These are phyloP conservation scores for Biancaea sappan DNA, from an alignment of 306 rosid species.

Conservation along the genomic window DNA sequence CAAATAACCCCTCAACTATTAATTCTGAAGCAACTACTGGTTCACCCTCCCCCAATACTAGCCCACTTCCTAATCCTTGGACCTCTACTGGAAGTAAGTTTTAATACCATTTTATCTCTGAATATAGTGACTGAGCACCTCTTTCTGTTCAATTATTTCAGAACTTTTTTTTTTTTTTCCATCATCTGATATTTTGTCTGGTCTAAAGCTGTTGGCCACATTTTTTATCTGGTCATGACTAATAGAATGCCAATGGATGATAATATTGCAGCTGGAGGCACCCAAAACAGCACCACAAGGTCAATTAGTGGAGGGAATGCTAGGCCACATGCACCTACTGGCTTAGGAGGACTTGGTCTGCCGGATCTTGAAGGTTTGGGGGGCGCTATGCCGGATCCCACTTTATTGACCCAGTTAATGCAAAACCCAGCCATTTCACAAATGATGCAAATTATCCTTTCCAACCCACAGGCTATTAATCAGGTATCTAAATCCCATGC, in stretches of 20 bases:
- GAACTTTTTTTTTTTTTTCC: not conserved
- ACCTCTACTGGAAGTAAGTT: conserved; percentile 59
- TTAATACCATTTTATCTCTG: conserved; percentile 14
- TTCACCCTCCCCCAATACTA: conserved; percentile 73
- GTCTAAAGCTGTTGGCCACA: conserved; percentile 20
- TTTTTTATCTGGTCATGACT: conserved; percentile 14
- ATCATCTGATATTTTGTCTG: not conserved
- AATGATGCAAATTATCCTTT: conserved; percentile 74
- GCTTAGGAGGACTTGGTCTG: conserved; percentile 61
- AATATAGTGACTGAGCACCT: not conserved
- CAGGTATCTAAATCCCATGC: conserved; percentile 50
- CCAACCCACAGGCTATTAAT: conserved; percentile 70
- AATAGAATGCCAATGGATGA: not conserved
- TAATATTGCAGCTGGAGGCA: conserved; percentile 57
- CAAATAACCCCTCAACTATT: conserved; percentile 53
- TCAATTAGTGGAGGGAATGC: conserved; percentile 54
- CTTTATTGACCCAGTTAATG: conserved; percentile 62
- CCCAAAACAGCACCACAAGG: conserved; percentile 55
- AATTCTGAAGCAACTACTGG: conserved; percentile 55
- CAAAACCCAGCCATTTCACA: conserved; percentile 78
- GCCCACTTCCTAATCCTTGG: conserved; percentile 92
- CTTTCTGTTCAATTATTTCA: not conserved
- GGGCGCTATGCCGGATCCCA: conserved; percentile 60
- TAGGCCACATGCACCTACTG: conserved; percentile 54
- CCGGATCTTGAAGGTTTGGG: conserved; percentile 65